Base-by-base conservation (phyloP, 768 basidiomycete species). In the Cystofilobasidium macerans region DNA sequence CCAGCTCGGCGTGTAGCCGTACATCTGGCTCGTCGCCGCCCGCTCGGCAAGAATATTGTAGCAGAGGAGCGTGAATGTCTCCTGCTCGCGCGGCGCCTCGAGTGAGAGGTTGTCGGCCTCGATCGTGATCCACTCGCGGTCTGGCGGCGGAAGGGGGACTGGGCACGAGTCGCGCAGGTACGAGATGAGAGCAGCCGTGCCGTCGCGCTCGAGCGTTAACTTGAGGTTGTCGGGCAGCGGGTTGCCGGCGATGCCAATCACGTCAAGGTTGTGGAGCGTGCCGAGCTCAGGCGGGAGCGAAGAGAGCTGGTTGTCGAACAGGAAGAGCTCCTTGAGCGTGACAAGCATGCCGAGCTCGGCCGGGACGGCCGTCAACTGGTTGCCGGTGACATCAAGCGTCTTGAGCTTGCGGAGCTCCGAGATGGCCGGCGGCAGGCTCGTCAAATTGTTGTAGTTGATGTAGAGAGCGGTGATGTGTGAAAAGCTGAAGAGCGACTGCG, bases 1-100 rank as follows among this genome's bases (percentile, higher is more conserved):
- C 94, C 95, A 98, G 0, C 85, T 81, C 1, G 95, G 95, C 0
- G 95, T 98, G 76, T 99, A 99, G 1, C 90, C 91, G 75, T 98
- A 99, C 75, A 93, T 76, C 70, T 83, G 80, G 71, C 86, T 84
- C 35, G 93, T 92, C 18, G 95, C 95, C 71, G 83, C 87, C 73
- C 84, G 83, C 73, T 94, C 89, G 76, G 89, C 93, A 14, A 99
- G 83, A 69, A 98, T 92, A 77, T 99, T 99, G 81, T 90, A 97
- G 75, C 83, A 87, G 22, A 97, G 78, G 35, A 88, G 82, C 57
- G 82, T 86, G 78, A 94, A 85, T 2, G 82, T 83, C 76, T 97
- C 92, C 14, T 32, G 2, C 4, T n/a, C 28, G 2, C 45, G 57
- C 11, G 53, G 51, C 32, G 57, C 13, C 40, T 69, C 68, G 26